Conservation (phyloP, 371 early-diverging fungal genomes). For the Mucor racemosus region DNA sequence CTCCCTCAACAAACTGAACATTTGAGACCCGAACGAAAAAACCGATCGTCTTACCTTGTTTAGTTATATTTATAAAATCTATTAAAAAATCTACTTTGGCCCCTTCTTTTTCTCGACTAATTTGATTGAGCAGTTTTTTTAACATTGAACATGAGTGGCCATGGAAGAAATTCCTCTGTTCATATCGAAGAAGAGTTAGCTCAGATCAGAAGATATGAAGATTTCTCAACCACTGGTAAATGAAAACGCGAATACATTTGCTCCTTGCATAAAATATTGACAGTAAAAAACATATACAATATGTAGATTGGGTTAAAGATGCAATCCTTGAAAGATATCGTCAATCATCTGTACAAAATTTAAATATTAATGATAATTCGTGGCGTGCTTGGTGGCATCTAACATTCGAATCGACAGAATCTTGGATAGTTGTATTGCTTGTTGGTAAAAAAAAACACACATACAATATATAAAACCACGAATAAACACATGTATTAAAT, state of each 20-base stretch:
- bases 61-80: neutral
- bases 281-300: neutral
- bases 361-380: conserved; percentile 55
- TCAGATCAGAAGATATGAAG: conserved; percentile 78
- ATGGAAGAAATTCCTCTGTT: conserved; percentile 31
- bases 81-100: neutral
- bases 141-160: conserved; percentile 21
- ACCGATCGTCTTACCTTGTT: neutral
- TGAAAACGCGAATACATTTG: no score
- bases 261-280: neutral
- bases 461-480: no score
- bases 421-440: conserved; percentile 86
- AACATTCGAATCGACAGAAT: conserved; percentile 79
- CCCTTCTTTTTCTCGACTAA: neutral
- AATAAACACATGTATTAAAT: neutral
- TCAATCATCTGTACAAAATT: conserved; percentile 55
- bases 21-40: no score
- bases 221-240: conserved; percentile 67
- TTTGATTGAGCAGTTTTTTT: neutral
- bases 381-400: conserved; percentile 64
- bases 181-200: conserved; percentile 58
- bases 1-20: no score
- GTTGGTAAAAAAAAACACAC: conserved; percentile 54
- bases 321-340: conserved; percentile 81
- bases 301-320: conserved; percentile 90